Base-by-base conservation (phyloP, 441 rosid species). In the Gossypium schwendimanii region DNA sequence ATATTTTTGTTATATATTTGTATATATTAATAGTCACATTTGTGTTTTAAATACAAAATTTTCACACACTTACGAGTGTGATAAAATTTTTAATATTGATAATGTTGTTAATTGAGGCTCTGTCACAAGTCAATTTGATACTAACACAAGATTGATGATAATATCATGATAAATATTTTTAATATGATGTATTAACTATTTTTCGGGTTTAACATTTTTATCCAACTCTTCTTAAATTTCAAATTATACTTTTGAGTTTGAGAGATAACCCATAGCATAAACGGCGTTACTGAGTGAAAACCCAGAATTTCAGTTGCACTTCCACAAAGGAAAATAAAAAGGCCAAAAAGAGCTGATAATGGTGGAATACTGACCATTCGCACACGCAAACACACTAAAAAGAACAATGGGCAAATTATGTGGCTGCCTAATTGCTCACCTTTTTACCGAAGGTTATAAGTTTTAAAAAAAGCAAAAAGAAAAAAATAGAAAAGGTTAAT, bases 371-470 rank as follows among this genome's bases (percentile, higher is more conserved):
- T 26, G 63, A 26, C 41, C 63, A 26, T 26, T 26, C 41, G 31
- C 39, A 6, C 63, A 6, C 20, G 31, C 63, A 14, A 0, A 21
- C 33, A 4, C 6, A 0, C 6, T 0, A 11, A 24, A 3, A 58
- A 24, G 0, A 3, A 0, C 15, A 26, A 59, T 12, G 10, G 18
- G 18, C 18, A 9, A 14, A 59, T 2, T 12, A 59, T 26, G 41
- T 14, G 41, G 31, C 63, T 28, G 41, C 18, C 63, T 59, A 59
- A 28, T 59, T 59, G 41, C 63, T 18, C 20, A 59, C 63, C 41
- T 14, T 59, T 0, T 14, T 14, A 14, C 36, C 17, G 1, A 28
- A 28, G 33, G 4, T 4, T 3, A 0, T 28, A 0, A 31, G 33
- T 31, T 31, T 31, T 31, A 31, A 31, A 28, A 28, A 4, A 58